A percentile compares a stretch with the other conserved stretches of the same genome.
Evolutionary conservation across 441 rosid species (phyloP).

Genomic region (Euphorbia celastroides): DNA sequence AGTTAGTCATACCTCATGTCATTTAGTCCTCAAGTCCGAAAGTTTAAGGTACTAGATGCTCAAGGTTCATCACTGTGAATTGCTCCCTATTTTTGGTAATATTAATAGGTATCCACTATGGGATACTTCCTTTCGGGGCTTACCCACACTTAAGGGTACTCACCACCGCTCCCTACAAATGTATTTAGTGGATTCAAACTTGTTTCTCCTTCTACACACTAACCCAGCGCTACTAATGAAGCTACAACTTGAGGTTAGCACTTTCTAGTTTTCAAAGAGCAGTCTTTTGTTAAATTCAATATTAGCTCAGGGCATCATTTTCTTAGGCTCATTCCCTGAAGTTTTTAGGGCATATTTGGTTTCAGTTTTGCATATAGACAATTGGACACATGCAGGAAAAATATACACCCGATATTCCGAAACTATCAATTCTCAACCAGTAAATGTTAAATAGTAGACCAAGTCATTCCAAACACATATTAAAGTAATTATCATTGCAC

Average conservation of each 20-base stretch:
- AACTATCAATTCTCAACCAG: neutral
- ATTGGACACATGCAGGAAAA: neutral
- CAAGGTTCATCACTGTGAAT: no score
- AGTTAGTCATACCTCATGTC: neutral
- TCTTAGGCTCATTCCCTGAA: neutral
- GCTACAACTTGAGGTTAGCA: neutral
- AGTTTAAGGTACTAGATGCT: neutral
- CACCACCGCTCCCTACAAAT: no score
- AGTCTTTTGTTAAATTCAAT: neutral
- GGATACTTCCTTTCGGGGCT: no score
- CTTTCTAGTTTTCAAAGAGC: neutral
- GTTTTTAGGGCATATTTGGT: neutral
- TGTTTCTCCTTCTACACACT: no score
- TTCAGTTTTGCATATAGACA: neutral
- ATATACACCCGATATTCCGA: neutral
- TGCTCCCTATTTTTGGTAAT: no score
- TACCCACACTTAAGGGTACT: no score
- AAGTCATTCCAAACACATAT: neutral
- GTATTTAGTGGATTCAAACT: no score
- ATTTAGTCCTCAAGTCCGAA: neutral
- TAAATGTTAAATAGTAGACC: neutral
- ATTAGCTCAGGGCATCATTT: neutral
- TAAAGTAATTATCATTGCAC: constrained; percentile 1
- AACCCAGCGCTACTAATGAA: no score
- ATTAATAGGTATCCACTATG: no score